Percentiles rank a stretch among this genome's conserved stretches.
Evolutionary conservation across 73 alveolate genomes (phyloP).

Genomic region (Paramecium caudatum): DNA sequence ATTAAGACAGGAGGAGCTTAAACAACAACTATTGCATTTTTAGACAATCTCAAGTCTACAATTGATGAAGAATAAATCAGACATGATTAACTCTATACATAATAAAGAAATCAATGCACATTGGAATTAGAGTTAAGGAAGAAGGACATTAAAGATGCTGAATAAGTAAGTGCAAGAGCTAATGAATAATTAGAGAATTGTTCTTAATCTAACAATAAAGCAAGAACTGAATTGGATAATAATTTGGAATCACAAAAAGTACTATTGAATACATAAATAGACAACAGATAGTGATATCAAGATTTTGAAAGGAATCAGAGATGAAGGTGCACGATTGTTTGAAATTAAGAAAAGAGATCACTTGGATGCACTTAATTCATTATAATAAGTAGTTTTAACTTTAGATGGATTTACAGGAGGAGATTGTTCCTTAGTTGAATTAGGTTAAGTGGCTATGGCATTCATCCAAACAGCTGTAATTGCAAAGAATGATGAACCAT

Average conservation of each 20-base stretch:
- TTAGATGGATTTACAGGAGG: slow-evolving; percentile 61
- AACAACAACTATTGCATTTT: slow-evolving; percentile 54
- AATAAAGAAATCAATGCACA: slow-evolving; percentile 52
- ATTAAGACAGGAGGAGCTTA: slow-evolving; percentile 53
- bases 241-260: slow-evolving; percentile 57
- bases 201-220: slow-evolving; percentile 6
- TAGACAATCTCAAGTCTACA: slow-evolving; percentile 54
- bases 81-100: slow-evolving; percentile 53
- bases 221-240: slow-evolving; percentile 66
- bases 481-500: slow-evolving; percentile 32
- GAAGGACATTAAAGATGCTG: slow-evolving; percentile 61
- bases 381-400: slow-evolving; percentile 6
- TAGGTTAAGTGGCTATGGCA: slow-evolving; percentile 54
- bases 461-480: slow-evolving; percentile 11
- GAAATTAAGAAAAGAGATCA: slow-evolving; percentile 50
- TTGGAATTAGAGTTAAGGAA: slow-evolving; percentile 60
- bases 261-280: neutral
- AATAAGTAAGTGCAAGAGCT: slow-evolving; percentile 46
- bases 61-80: slow-evolving; percentile 67
- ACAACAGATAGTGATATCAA: slow-evolving; percentile 65
- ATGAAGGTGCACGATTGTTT: slow-evolving; percentile 56
- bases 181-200: slow-evolving; percentile 67
- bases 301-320: slow-evolving; percentile 51
- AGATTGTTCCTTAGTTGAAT: slow-evolving; percentile 15
- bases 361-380: slow-evolving; percentile 52